Base-by-base conservation (phyloP, 2,329 filamentous ascomycete species). In the Arthrobotrys entomopaga region DNA sequence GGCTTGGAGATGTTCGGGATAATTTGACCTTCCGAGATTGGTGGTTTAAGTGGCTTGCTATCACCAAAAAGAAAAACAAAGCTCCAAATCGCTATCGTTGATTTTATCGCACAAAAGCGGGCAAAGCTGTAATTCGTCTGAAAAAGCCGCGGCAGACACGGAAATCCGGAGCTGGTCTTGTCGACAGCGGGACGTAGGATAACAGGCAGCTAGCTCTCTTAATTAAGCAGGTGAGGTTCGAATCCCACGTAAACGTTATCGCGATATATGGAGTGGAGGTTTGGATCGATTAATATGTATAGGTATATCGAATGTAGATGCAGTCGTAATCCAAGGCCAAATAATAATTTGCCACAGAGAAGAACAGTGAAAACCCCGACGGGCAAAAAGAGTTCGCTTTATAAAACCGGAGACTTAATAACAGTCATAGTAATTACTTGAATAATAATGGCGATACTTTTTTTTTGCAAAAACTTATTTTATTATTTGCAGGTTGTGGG, bases 11-110 rank as follows among this genome's bases (percentile, higher is more conserved):
- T 56, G 50, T 57, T 66, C 70, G 70, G 70, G 63, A 74, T 66
- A 74, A 63, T 67, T 74, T 64, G 70, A 74, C 70, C 70, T 74
- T 74, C 70, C 70, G 70, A 74, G 61, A 74, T 74, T 74, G 70
- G 70, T 59, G 52, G 24, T 74, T 34, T 74, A 74, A 54, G 70
- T 74, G 70, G 70, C 70, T 74, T 74, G 63, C 63, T 74, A 73
- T 73, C 61, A 63, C 29, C 29, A 53, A 52, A 50, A 15, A 46
- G 34, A n/a, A 34, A 34, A 34, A 34, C 6, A 34, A 34, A 7
- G 6, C 26, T 29, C 56, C 20, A 60, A 60, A 67, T 48, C 16
- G 13, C 64, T 54, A 57, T 46, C 46, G 60, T 50, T 4, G 46
- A 22, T 38, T 59, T 22, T 65, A 57, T 58, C 70, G 70, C 70